Evolutionary conservation across 225 moss, liverwort and hornwort species (phyloP).

Genomic region (Physcomitrellopsis africana): DNA sequence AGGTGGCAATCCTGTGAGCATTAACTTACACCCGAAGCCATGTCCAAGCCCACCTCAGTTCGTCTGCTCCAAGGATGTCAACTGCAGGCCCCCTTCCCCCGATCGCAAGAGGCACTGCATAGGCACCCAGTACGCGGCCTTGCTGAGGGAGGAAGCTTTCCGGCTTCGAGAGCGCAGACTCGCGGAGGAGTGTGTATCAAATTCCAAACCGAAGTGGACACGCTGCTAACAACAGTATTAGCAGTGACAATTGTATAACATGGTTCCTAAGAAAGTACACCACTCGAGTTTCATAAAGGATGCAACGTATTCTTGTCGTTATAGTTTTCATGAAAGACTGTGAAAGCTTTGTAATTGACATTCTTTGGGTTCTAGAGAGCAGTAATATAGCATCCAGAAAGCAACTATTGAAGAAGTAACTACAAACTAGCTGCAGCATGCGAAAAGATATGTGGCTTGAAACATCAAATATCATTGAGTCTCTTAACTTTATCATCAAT

Average conservation of each 20-base stretch:
- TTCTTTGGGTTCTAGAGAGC: too few species aligned
- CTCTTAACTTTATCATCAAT: too few species aligned
- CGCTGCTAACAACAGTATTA: constrained; percentile 22
- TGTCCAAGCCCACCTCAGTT: neutral
- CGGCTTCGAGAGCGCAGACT: constrained; percentile 29
- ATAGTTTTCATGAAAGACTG: too few species aligned
- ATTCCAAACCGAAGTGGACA: constrained; percentile 38
- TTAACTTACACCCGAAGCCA: constrained; percentile 29
- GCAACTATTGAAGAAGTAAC: too few species aligned
- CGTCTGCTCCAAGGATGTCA: constrained; percentile 14
- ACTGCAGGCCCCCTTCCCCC: constrained; percentile 8
- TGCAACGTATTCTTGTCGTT: too few species aligned
- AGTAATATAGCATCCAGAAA: too few species aligned
- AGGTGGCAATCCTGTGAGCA: constrained; percentile 23
- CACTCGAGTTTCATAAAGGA: too few species aligned
- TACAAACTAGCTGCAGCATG: too few species aligned
- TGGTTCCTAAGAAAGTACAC: too few species aligned
- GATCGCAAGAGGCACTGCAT: constrained; percentile 57
- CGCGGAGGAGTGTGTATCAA: constrained; percentile 27
- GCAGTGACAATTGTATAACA: neutral
- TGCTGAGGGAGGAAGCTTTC: constrained; percentile 43
- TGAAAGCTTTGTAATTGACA: too few species aligned
- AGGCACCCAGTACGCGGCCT: constrained; percentile 49
- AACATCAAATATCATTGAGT: too few species aligned
- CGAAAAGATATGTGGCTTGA: too few species aligned